These are phyloP conservation scores for Saccharum officinarum DNA, from an alignment of 176 grass and related monocot genomes.

Conservation along the genomic window DNA sequence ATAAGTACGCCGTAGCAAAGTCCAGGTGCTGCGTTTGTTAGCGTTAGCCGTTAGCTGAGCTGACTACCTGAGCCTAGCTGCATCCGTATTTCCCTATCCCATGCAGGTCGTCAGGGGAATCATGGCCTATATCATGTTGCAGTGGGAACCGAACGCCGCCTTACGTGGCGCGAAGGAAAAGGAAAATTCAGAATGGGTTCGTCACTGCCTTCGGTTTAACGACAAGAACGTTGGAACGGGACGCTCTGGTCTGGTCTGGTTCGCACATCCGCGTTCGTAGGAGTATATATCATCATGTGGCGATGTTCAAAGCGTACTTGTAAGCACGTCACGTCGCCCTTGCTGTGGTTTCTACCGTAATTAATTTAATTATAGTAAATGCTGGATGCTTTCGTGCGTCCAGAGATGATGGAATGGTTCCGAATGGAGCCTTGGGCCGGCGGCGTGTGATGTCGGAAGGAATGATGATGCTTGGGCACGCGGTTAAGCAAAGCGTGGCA, in stretches of 20 bases:
- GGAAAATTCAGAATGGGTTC: not conserved
- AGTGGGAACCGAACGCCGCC: not conserved
- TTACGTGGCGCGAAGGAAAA: not conserved
- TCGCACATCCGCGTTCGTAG: not conserved
- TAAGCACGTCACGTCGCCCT: not conserved
- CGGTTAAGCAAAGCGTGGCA: not conserved
- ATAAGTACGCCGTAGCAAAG: not conserved
- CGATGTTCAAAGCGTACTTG: too few relatives aligned
- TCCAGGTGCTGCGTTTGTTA: not conserved
- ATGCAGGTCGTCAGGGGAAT: too few relatives aligned
- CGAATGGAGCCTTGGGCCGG: not conserved
- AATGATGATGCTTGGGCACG: constrained; percentile 4
- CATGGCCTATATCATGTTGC: not conserved
- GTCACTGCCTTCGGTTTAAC: not conserved
- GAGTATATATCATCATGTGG: not conserved
- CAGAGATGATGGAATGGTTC: not conserved
- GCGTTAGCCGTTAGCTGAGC: too few relatives aligned
- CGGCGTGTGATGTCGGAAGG: not conserved
- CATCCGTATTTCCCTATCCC: not conserved
- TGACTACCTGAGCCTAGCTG: not conserved
- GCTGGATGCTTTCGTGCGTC: not conserved
- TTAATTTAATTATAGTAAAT: not conserved
- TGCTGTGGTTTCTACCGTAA: not conserved
- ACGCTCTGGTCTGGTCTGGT: not conserved
- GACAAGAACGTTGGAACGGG: constrained; percentile 10